Evolutionary conservation across 495 filamentous ascomycete species (phyloP).

Genomic region (Penicillium ochrochloron): DNA sequence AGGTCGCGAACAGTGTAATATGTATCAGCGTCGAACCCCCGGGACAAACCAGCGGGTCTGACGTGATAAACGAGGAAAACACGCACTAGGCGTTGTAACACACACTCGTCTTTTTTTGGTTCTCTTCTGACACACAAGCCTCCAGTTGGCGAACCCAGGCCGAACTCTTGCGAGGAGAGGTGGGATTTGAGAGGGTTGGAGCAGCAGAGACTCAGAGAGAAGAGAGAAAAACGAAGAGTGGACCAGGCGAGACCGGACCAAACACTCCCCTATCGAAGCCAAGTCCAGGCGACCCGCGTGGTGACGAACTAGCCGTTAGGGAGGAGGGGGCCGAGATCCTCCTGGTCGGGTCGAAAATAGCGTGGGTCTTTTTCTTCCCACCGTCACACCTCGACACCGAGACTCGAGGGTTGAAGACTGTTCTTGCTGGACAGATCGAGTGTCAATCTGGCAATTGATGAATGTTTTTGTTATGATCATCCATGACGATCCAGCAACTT

Average conservation of each 20-base stretch:
- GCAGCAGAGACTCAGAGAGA: background rate
- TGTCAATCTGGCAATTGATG: background rate
- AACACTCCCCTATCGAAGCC: conserved; percentile 32
- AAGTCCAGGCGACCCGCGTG: conserved; percentile 35
- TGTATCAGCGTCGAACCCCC: conserved; percentile 20
- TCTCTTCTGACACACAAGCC: conserved; percentile 16
- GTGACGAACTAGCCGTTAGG: conserved; percentile 27
- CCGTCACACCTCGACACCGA: too few species aligned
- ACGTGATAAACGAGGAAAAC: conserved; percentile 10
- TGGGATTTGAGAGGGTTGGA: conserved; percentile 2
- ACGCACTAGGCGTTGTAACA: conserved; percentile 19
- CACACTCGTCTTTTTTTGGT: conserved; percentile 13
- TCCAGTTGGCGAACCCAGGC: conserved; percentile 9
- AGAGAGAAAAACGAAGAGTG: conserved; percentile 25
- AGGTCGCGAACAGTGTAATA: background rate
- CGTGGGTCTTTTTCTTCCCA: background rate
- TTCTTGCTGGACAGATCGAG: background rate
- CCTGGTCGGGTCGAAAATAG: background rate
- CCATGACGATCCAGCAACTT: conserved; percentile 3
- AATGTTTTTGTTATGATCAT: conserved; percentile 10
- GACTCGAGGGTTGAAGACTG: background rate
- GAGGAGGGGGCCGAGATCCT: conserved; percentile 19
- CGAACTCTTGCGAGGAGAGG: conserved; percentile 15
- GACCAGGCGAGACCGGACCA: conserved; percentile 29
- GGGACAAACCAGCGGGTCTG: conserved; percentile 12